Percentiles rank a stretch among this genome's conserved stretches.
These are phyloP conservation scores for Cladophialophora immunda DNA, from an alignment of 2,329 filamentous ascomycete species.

Conservation along the genomic window DNA sequence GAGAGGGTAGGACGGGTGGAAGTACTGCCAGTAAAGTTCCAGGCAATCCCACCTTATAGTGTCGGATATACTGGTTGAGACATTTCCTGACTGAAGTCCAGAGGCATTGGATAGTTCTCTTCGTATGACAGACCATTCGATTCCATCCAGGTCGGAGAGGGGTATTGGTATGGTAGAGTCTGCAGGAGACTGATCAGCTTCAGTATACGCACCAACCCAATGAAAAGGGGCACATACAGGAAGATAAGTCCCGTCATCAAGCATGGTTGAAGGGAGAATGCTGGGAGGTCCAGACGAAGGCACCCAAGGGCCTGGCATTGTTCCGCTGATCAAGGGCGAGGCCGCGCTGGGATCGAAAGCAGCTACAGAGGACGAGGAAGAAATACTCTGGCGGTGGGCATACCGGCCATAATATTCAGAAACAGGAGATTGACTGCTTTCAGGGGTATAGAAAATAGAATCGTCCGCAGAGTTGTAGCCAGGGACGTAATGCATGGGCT, in stretches of 20 bases:
- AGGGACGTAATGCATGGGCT: conserved; percentile 34
- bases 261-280: conserved; percentile 38
- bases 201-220: conserved; percentile 39
- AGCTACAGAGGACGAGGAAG: conserved; percentile 41
- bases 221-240: conserved; percentile 40
- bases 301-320: conserved; percentile 37
- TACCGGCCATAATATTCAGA: conserved; percentile 40
- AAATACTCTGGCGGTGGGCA: conserved; percentile 40
- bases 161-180: conserved; percentile 50
- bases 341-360: conserved; percentile 37
- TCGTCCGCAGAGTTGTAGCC: conserved; percentile 39
- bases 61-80: conserved; percentile 49
- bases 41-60: conserved; percentile 49
- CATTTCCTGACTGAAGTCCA: conserved; percentile 45
- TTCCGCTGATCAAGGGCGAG: conserved; percentile 39
- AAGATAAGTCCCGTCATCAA: conserved; percentile 40
- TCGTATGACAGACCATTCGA: conserved; percentile 50
- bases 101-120: conserved; percentile 48
- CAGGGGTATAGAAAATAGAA: conserved; percentile 40
- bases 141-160: conserved; percentile 51
- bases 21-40: conserved; percentile 48
- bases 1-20: conserved; percentile 49
- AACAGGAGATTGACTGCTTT: conserved; percentile 41
- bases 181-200: conserved; percentile 44
- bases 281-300: conserved; percentile 39